A percentile compares a stretch with the other conserved stretches of the same genome.
phyloP scores from a whole-genome alignment of 1,284 basidiomycete species.

The Ustilago sp. region DNA sequence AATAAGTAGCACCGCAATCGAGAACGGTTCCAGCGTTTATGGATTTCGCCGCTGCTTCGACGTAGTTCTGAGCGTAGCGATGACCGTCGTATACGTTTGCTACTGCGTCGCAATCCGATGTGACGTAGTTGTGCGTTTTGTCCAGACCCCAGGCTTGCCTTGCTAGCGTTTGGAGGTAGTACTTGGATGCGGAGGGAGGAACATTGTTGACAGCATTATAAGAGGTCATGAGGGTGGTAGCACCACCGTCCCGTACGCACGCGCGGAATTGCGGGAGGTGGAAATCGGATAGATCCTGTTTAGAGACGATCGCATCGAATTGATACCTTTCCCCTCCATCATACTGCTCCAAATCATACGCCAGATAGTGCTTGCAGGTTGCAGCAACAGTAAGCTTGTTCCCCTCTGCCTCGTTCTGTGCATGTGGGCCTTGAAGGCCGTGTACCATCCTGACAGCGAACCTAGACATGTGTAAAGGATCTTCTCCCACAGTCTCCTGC shows the following conservation, averaged over 20 bases:
- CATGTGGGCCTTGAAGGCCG: slow-evolving; percentile 17
- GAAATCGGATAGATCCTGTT: slow-evolving; percentile 38
- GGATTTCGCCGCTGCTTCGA: slow-evolving; percentile 22
- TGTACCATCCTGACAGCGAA: slow-evolving; percentile 23
- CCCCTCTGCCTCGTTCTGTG: not conserved
- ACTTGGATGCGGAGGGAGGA: slow-evolving; percentile 26
- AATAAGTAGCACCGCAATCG: slow-evolving; percentile 37
- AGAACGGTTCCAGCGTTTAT: slow-evolving; percentile 33
- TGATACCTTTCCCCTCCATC: slow-evolving; percentile 30
- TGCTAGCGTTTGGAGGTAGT: slow-evolving; percentile 29
- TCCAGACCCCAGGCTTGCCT: slow-evolving; percentile 22
- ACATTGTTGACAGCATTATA: slow-evolving; percentile 37
- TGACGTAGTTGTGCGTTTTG: slow-evolving; percentile 32
- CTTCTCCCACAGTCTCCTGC: slow-evolving; percentile 33
- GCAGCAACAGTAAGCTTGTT: slow-evolving; percentile 15
- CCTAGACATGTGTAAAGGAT: slow-evolving; percentile 22
- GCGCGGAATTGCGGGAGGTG: slow-evolving; percentile 34
- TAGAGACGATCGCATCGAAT: slow-evolving; percentile 30
- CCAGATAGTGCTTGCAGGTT: slow-evolving; percentile 35
- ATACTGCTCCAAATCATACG: slow-evolving; percentile 26
- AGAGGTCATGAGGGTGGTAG: slow-evolving; percentile 24
- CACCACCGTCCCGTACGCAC: slow-evolving; percentile 28
- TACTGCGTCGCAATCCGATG: slow-evolving; percentile 31
- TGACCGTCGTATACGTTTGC: slow-evolving; percentile 38
- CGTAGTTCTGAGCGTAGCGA: slow-evolving; percentile 22